These are phyloP conservation scores for Monosporozyma yasuniensis DNA, from an alignment of 805 yeast genomes.

Conservation along the genomic window DNA sequence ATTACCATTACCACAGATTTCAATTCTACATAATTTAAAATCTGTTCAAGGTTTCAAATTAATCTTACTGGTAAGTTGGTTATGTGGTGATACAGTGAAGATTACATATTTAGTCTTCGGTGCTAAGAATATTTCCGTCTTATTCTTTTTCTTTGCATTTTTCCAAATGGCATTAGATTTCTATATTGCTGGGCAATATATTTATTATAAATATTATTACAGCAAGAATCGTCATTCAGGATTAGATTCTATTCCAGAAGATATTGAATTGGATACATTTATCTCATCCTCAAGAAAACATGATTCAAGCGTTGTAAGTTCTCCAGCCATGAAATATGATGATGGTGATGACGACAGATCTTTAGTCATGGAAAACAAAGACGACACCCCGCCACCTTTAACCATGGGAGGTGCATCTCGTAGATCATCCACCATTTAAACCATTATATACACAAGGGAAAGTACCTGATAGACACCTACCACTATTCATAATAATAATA, in stretches of 20 bases:
- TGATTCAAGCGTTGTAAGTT: not conserved
- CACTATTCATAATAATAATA: not conserved
- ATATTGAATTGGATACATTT: slow-evolving; percentile 5
- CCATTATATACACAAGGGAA: not conserved
- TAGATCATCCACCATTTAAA: slow-evolving; percentile 3
- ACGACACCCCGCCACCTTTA: slow-evolving; percentile 4
- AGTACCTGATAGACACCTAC: not conserved
- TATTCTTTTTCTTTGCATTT: slow-evolving; percentile 61
- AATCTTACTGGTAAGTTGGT: slow-evolving; percentile 71
- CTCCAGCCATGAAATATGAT: not conserved
- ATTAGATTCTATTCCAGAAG: slow-evolving; percentile 9
- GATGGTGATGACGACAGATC: not conserved
- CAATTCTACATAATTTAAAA: slow-evolving; percentile 55
- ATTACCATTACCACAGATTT: slow-evolving; percentile 69
- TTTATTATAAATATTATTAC: slow-evolving; percentile 46
- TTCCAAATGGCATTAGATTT: slow-evolving; percentile 73
- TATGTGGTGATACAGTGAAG: slow-evolving; percentile 80
- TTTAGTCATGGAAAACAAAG: slow-evolving; percentile 3
- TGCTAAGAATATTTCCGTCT: slow-evolving; percentile 53
- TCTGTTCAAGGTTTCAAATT: slow-evolving; percentile 73
- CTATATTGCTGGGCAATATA: slow-evolving; percentile 62
- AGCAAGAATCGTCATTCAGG: slow-evolving; percentile 11
- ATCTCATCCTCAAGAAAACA: not conserved
- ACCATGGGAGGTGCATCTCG: not conserved
- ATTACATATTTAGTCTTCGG: slow-evolving; percentile 68